phyloP scores from a whole-genome alignment of 345 rosid genomes.

The Eucalyptus sp. region DNA sequence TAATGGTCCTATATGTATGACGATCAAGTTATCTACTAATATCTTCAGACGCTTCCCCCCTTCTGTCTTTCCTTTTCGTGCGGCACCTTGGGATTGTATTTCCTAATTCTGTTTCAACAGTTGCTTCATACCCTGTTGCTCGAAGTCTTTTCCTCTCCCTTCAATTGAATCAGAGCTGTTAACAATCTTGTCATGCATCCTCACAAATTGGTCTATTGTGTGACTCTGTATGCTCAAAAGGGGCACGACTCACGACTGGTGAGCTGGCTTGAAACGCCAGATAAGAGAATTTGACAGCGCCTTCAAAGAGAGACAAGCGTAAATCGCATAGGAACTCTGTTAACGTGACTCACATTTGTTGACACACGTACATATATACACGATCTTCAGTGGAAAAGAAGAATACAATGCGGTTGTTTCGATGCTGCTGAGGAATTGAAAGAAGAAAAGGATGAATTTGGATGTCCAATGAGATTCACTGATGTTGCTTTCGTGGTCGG shows the following conservation, averaged over 20 bases:
- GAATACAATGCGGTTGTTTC: not conserved
- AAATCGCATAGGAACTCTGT: not conserved
- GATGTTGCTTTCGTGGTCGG: fast-evolving
- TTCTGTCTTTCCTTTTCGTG: too few species aligned
- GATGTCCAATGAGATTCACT: not conserved
- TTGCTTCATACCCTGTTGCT: not conserved
- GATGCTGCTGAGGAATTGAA: not conserved
- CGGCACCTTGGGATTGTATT: not conserved
- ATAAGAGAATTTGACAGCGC: not conserved
- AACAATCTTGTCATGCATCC: not conserved
- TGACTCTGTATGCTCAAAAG: not conserved
- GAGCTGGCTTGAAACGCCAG: fast-evolving
- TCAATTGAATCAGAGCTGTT: not conserved
- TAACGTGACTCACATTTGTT: not conserved
- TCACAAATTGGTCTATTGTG: not conserved
- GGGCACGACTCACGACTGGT: fast-evolving
- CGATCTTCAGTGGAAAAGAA: not conserved
- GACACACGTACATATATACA: not conserved
- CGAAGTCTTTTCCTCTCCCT: not conserved
- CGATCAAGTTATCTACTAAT: not conserved
- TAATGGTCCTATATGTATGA: slow-evolving; percentile 21
- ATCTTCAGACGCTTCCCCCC: fast-evolving
- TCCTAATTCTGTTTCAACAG: fast-evolving
- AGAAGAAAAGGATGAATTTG: not conserved
- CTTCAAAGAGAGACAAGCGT: not conserved